A percentile compares a stretch with the other conserved stretches of the same genome.
Evolutionary conservation across 2,329 filamentous ascomycete genomes (phyloP).

Genomic region (Apiospora saccharicola): DNA sequence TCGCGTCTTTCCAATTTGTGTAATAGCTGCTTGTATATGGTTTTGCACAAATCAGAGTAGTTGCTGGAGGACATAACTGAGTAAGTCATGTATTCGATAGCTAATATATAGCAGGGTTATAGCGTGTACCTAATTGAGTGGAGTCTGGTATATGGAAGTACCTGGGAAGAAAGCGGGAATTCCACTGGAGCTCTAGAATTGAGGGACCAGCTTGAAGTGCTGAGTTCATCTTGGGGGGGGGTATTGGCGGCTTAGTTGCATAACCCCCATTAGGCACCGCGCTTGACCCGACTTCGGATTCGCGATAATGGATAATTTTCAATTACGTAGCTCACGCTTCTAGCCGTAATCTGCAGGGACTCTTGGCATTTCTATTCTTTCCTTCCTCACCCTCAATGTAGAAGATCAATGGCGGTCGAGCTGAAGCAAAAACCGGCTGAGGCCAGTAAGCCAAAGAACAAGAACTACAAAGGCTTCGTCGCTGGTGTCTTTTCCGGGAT

Average conservation of each 20-base stretch:
- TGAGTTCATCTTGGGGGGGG: constrained; percentile 8
- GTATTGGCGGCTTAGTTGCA: constrained; percentile 12
- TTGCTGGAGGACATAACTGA: not conserved
- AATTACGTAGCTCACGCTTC: constrained; percentile 3
- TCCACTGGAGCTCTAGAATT: not conserved
- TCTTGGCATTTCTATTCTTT: not conserved
- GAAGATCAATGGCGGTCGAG: constrained; percentile 37
- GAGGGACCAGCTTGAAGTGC: not conserved
- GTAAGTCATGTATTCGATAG: not conserved
- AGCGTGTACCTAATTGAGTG: constrained; percentile 12
- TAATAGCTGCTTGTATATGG: constrained; percentile 27
- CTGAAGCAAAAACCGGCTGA: constrained; percentile 45
- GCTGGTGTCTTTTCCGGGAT: constrained; percentile 96
- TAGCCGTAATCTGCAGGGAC: not conserved
- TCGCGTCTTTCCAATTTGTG: constrained; percentile 33
- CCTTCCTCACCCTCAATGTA: constrained; percentile 3
- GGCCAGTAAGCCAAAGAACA: constrained; percentile 55
- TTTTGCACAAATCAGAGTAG: constrained; percentile 16
- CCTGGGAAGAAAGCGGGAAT: constrained; percentile 7
- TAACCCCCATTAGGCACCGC: constrained; percentile 9
- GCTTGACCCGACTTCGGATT: constrained; percentile 15
- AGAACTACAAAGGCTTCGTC: constrained; percentile 93
- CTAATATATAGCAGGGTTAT: constrained; percentile 11
- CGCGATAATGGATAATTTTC: constrained; percentile 9
- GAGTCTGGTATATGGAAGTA: constrained; percentile 5